These are phyloP conservation scores for Melaleuca quinquenervia DNA, from an alignment of 345 rosid species.

Conservation along the genomic window DNA sequence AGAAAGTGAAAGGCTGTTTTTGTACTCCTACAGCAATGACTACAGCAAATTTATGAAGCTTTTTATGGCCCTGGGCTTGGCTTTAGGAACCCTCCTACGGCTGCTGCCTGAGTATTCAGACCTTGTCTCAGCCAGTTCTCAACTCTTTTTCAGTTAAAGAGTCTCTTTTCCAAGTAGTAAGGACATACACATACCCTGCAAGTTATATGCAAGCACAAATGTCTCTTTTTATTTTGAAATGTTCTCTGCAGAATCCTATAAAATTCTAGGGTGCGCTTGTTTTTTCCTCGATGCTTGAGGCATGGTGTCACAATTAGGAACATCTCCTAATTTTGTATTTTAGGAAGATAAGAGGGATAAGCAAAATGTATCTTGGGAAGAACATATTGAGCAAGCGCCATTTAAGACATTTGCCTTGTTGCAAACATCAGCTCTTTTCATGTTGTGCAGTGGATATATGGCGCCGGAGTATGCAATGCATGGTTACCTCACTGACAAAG, in stretches of 20 bases:
- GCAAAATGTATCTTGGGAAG: neutral
- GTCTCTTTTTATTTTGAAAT: neutral
- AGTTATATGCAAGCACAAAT: neutral
- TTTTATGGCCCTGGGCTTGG: too few relatives aligned
- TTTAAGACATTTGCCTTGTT: neutral
- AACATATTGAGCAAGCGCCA: neutral
- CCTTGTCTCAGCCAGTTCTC: neutral
- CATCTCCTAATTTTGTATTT: neutral
- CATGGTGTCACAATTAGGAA: neutral
- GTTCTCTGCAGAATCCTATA: neutral
- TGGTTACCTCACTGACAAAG: conserved; percentile 3
- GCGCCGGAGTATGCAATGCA: conserved; percentile 4
- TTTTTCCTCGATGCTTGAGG: too few relatives aligned
- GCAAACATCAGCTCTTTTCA: neutral
- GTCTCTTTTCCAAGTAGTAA: neutral
- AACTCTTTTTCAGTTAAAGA: too few relatives aligned
- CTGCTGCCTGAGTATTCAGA: too few relatives aligned
- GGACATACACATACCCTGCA: neutral
- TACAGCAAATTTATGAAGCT: too few relatives aligned
- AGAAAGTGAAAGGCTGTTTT: too few relatives aligned
- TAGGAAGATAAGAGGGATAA: neutral
- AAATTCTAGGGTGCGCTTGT: too few relatives aligned
- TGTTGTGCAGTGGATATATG: conserved; percentile 2
- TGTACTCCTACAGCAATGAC: too few relatives aligned
- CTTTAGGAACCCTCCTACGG: too few relatives aligned